Conservation (phyloP, 208 protist genomes). For the Entamoeba invadens region DNA sequence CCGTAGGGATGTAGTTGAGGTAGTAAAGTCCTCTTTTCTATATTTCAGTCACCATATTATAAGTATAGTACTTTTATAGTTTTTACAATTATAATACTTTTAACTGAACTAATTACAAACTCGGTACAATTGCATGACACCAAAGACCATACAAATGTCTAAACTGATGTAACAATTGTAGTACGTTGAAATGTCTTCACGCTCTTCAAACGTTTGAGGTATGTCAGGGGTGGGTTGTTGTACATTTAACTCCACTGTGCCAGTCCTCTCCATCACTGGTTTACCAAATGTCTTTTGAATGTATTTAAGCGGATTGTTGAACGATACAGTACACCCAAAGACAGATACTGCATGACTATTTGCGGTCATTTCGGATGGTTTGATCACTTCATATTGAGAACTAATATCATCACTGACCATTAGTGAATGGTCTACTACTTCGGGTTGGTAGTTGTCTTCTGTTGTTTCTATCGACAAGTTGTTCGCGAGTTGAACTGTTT, state of each 20-base stretch:
- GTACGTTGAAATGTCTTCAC: background rate
- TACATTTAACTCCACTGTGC: background rate
- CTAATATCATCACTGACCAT: too few relatives aligned
- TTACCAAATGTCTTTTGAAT: background rate
- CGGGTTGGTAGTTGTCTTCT: too few relatives aligned
- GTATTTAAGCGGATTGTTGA: background rate
- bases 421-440: too few relatives aligned
- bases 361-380: too few relatives aligned
- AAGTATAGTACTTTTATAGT: too few relatives aligned
- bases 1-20: background rate
- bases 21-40: background rate
- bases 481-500: too few relatives aligned
- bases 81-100: background rate
- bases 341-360: too few relatives aligned
- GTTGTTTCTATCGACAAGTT: too few relatives aligned
- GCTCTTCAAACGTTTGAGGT: background rate
- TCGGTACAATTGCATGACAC: background rate
- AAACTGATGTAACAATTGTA: background rate
- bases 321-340: background rate
- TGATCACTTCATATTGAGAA: too few relatives aligned
- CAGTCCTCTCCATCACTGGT: background rate
- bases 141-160: background rate
- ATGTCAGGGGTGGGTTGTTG: too few relatives aligned
- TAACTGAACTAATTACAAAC: background rate
- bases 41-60: too few relatives aligned